Percentiles rank a stretch among this genome's conserved stretches.
Evolutionary conservation across 176 grass and related monocot genomes (phyloP).

Genomic region (maize (Zea mays)): Zm-B73-REFERENCE-NAM-5.0 NC_050096.1:229904001-229904500

Average conservation of each 20-base stretch:
- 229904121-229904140: slow-evolving; percentile 68
- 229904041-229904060: slow-evolving; percentile 55
- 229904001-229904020: slow-evolving; percentile 91
- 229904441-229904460: slow-evolving; percentile 93
- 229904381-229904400: slow-evolving; percentile 80
- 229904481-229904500: slow-evolving; percentile 87
- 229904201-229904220: slow-evolving; percentile 72
- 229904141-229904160: slow-evolving; percentile 80
- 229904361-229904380: slow-evolving; percentile 73
- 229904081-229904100: slow-evolving; percentile 77
- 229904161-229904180: slow-evolving; percentile 70
- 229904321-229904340: not conserved
- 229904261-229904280: slow-evolving; percentile 58
- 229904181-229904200: slow-evolving; percentile 69
- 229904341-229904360: slow-evolving; percentile 61
- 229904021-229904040: slow-evolving; percentile 89
- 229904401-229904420: slow-evolving; percentile 50
- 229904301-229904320: not conserved
- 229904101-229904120: slow-evolving; percentile 81
- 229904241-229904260: slow-evolving; percentile 81
- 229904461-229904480: slow-evolving; percentile 72
- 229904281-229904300: not conserved
- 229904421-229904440: slow-evolving; percentile 88
- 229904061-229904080: slow-evolving; percentile 64
- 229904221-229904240: slow-evolving; percentile 86